Conservation (phyloP, 1,139 yeast species). For the Geotrichum klebahnii region DNA sequence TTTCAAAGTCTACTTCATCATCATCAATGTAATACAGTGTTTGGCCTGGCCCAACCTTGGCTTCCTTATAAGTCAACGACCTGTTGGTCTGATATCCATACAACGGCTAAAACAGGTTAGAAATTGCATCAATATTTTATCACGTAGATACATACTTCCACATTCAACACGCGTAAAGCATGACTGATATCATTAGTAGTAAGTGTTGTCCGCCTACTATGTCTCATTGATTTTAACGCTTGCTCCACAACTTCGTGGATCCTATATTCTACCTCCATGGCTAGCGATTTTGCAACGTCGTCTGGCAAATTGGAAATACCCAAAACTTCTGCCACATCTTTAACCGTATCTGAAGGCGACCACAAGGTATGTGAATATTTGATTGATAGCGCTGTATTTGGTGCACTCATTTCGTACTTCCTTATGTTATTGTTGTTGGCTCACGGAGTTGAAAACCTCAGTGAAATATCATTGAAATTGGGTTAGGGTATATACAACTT, state of each 20-base stretch:
- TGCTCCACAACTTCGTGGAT: slow-evolving; percentile 93
- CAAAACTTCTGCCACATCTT: slow-evolving; percentile 89
- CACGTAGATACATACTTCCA: slow-evolving; percentile 46
- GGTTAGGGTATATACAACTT: slow-evolving; percentile 7
- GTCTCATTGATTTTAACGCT: slow-evolving; percentile 93
- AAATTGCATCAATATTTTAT: slow-evolving; percentile 42
- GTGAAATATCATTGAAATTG: background rate
- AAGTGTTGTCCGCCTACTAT: slow-evolving; percentile 76
- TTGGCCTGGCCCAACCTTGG: slow-evolving; percentile 88
- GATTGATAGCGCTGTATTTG: background rate
- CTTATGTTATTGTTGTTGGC: background rate
- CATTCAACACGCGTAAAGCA: slow-evolving; percentile 78
- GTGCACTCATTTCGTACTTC: background rate
- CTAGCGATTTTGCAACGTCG: slow-evolving; percentile 88
- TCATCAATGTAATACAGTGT: slow-evolving; percentile 87
- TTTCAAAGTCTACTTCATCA: slow-evolving; percentile 91
- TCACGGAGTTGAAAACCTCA: background rate
- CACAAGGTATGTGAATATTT: slow-evolving; percentile 81
- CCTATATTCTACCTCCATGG: slow-evolving; percentile 98
- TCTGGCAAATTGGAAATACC: slow-evolving; percentile 78
- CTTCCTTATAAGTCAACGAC: slow-evolving; percentile 71
- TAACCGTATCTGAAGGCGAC: slow-evolving; percentile 97
- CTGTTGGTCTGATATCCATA: slow-evolving; percentile 46
- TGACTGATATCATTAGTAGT: slow-evolving; percentile 78
- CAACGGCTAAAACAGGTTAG: slow-evolving; percentile 36